Conservation (phyloP, 2,329 filamentous ascomycete species). For the Knufia petricola region DNA sequence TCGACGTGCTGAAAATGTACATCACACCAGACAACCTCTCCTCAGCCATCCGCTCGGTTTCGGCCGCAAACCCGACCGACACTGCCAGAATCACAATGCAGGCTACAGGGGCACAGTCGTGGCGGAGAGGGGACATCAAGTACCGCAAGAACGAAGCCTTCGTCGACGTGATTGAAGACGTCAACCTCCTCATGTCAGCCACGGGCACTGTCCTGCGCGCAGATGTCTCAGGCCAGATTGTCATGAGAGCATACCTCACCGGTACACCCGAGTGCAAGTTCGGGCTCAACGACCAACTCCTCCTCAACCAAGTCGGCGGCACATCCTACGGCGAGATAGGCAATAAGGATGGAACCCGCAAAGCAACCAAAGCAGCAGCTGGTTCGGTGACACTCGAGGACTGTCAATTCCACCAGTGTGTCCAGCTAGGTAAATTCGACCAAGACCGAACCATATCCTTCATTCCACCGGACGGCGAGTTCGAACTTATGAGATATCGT, state of each 20-base stretch:
- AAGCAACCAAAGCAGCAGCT: conserved; percentile 88
- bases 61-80: conserved; percentile 56
- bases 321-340: conserved; percentile 47
- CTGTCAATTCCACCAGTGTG: conserved; percentile 98
- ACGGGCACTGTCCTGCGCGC: conserved; percentile 89
- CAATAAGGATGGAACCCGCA: conserved; percentile 59
- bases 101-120: conserved; percentile 90
- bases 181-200: conserved; percentile 98
- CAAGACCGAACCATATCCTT: conserved; percentile 95
- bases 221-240: conserved; percentile 92
- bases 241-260: conserved; percentile 95
- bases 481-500: conserved; percentile 97
- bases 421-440: conserved; percentile 94
- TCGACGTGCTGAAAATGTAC: conserved; percentile 98
- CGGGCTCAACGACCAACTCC: conserved; percentile 85
- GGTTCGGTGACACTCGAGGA: conserved; percentile 94
- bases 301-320: conserved; percentile 73
- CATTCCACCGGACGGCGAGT: conserved; percentile 92
- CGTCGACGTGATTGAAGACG: conserved; percentile 97
- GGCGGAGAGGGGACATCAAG: conserved; percentile 94
- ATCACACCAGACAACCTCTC: conserved; percentile 99
- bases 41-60: conserved; percentile 47
- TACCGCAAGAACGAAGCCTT: conserved; percentile 99
- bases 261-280: conserved; percentile 99
- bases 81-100: conserved; percentile 99